Base-by-base conservation (phyloP, 1,139 yeast genomes). In the Diutina rugosa region DNA sequence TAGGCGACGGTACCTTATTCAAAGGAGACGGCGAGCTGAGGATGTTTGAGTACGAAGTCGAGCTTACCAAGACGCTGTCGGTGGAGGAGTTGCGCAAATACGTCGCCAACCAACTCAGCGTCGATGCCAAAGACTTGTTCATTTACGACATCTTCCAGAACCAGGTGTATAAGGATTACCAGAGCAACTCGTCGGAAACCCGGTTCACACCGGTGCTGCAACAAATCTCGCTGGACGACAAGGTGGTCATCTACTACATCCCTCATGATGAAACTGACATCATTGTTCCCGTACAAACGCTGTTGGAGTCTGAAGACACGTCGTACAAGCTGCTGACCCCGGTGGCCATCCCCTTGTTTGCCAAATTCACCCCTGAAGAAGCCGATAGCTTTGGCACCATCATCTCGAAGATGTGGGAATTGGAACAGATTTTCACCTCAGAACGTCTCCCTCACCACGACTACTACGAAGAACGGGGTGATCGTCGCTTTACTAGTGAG, bases 261-360 rank as follows among this genome's bases (percentile, higher is more conserved):
- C 80, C 79, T 28, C 77, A 77, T 59, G 67, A 69, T 35, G 68
- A 74, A 0, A 67, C 68, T 8, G 85, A 82, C 60, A 61, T 83
- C 16, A 74, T 88, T 44, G 75, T 90, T 3, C 96, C 97, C 0
- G 88, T 90, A 0, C 72, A 84, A 58, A 85, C 79, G 64, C 76
- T 85, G 1, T 74, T 74, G 1, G 70, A 74, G 16, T 80, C 78
- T 57, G 73, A 62, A 57, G 79, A 64, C 64, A 69, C 60, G 57
- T 71, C 77, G 1, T 75, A 76, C 60, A 69, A 71, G 30, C 61
- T 73, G 32, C 66, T 64, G 3, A 72, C 70, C 57, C 62, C 70
- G 2, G 87, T 88, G 70, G 95, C 90, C 1, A 68, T 85, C 2
- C 97, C 98, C 1, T 81, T 89, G 62, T 85, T 90, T 64, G 73